Base-by-base conservation (phyloP, 1,139 yeast species). In the Diutina siamensis region DNA sequence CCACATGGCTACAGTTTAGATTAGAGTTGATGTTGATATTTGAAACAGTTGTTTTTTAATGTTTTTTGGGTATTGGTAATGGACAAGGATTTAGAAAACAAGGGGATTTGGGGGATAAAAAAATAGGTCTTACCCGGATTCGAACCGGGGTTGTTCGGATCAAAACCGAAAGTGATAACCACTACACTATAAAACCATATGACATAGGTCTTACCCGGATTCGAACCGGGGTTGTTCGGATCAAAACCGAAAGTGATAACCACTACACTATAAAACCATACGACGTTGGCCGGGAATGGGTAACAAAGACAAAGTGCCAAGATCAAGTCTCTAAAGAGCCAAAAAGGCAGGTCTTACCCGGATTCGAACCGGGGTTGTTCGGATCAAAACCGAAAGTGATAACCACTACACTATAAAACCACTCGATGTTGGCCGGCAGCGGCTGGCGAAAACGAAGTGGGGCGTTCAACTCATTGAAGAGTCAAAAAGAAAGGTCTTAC, bases 211-310 rank as follows among this genome's bases (percentile, higher is more conserved):
- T 79, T 78, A 78, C 87, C 88, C 88, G 88, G 89, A 80, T 80
- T 82, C 89, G 89, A 83, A 82, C 89, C 83, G 89, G 87, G 87
- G 89, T 83, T 79, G 78, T 72, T 67, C 80, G 88, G 87, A 80
- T 67, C 72, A 68, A 62, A 68, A 67, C 72, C 72, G 61, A 63
- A 60, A 56, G 72, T 68, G 72, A 68, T 68, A 65, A 67, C 73
- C 72, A 64, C 73, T 68, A 68, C 73, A 67, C 72, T 67, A 68
- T 64, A 63, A 67, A 66, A 67, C 40, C 40, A 35, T 3, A n/a
- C n/a, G n/a, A n/a, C n/a, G n/a, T n/a, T n/a, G n/a, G n/a, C n/a
- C n/a, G n/a, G n/a, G n/a, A n/a, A n/a, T n/a, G n/a, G n/a, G n/a
- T n/a, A n/a, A n/a, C n/a, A n/a, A n/a, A n/a, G n/a, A n/a, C n/a